Evolutionary conservation across 2,329 filamentous ascomycete genomes (phyloP).

Genomic region (Grosmannia huntii): DNA sequence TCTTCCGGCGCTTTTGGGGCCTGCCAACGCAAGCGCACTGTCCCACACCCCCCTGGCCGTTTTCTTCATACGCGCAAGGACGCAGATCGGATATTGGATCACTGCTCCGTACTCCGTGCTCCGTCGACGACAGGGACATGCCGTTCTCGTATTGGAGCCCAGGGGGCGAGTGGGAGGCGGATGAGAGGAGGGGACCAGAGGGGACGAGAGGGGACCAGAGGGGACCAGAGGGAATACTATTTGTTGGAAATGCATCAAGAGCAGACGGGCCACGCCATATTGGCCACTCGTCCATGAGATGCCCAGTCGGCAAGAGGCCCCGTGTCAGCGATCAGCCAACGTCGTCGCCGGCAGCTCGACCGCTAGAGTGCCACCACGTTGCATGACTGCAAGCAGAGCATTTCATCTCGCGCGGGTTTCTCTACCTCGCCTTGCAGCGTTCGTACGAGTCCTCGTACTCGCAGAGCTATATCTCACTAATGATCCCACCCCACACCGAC

Average conservation of each 20-base stretch:
- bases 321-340: neutral
- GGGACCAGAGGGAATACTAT: too few relatives aligned
- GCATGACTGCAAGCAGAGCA: neutral
- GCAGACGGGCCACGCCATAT: neutral
- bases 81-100: neutral
- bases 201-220: too few relatives aligned
- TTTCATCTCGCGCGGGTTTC: neutral
- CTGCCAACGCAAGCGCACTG: neutral
- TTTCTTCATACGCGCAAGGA: neutral
- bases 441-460: neutral
- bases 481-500: neutral
- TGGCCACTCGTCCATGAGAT: neutral
- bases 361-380: neutral
- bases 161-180: too few relatives aligned
- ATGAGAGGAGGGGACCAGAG: too few relatives aligned
- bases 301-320: neutral
- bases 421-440: neutral
- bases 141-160: neutral
- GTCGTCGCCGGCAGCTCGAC: neutral
- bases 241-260: too few relatives aligned
- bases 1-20: neutral
- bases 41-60: neutral
- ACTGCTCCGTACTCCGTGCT: too few relatives aligned
- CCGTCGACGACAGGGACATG: neutral
- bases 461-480: neutral